Base-by-base conservation (phyloP, 2,329 filamentous ascomycete genomes). In the Monilinia fructigena region DNA sequence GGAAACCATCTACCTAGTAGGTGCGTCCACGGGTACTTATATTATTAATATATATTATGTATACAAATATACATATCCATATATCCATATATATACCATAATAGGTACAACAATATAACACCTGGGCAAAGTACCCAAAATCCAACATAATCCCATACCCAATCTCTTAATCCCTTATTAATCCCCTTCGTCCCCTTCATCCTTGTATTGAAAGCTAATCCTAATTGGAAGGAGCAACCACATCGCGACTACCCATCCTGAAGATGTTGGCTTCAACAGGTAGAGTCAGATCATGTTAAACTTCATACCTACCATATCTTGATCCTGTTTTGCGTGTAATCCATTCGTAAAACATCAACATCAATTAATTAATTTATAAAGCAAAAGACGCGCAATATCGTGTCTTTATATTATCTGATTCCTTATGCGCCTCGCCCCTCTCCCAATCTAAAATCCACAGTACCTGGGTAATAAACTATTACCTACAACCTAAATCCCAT, bases 371-470 rank as follows among this genome's bases (percentile, higher is more conserved):
- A 26, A 52, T 52, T 23, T 35, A 26, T 10, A 18, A 35, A 55
- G 20, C 45, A 18, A 65, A 54, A 61, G 55, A 65, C 63, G 63
- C 63, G 55, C 55, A 60, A 60, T 14, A 60, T 53, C 42, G 63
- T 65, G 63, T 53, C 55, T 65, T 65, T 65, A 26, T 40, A 23
- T 16, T 28, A n/a, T 45, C 26, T 54, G 20, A 18, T 54, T 60
- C 63, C 63, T 53, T 38, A 65, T 65, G 63, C 63, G 63, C 63
- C 63, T 65, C 55, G 56, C 63, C 63, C 63, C 63, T 65, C 63
- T 28, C 28, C 2, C 28, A 28, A 28, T 28, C 28, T 4, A 28
- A 28, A 28, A 23, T 23, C 23, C 23, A 45, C 55, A 47, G 35
- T 60, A 65, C 40, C 47, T 42, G 20, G 45, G 10, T 35, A 35